These are phyloP conservation scores for Rhododendron mucronatum DNA, from an alignment of 148 eudicot species.

Conservation along the genomic window DNA sequence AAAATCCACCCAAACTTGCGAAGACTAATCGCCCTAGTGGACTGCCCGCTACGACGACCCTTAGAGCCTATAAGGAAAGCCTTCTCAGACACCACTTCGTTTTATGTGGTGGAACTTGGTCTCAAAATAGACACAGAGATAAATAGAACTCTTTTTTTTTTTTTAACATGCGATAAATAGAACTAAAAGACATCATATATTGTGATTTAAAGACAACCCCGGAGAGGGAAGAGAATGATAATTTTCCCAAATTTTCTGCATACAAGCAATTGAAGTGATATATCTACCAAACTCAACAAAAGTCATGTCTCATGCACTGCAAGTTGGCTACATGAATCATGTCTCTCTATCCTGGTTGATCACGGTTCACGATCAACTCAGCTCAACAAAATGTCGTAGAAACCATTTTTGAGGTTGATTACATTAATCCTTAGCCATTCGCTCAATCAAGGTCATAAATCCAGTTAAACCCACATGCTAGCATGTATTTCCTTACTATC, in stretches of 20 bases:
- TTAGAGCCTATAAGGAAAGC: not conserved
- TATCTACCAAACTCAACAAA: not conserved
- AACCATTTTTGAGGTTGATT: not conserved
- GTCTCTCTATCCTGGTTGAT: too few species aligned
- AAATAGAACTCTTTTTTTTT: not conserved
- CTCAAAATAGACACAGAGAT: not conserved
- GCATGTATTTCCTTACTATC: not conserved
- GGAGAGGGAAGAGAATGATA: not conserved
- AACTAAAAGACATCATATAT: not conserved
- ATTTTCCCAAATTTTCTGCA: not conserved
- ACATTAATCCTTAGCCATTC: not conserved
- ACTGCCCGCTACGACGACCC: not conserved
- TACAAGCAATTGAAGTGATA: not conserved
- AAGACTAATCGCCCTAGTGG: not conserved
- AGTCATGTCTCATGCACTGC: too few species aligned
- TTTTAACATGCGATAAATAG: not conserved
- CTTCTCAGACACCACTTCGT: not conserved
- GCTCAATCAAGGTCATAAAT: not conserved
- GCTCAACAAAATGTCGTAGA: not conserved
- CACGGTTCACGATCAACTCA: not conserved
- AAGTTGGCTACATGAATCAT: too few species aligned
- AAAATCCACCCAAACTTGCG: not conserved
- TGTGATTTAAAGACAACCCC: not conserved
- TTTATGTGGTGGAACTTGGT: not conserved
- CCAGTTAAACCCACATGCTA: not conserved